Percentiles rank a stretch among this genome's conserved stretches.
These are phyloP conservation scores for Cymbomonas tetramitiformis DNA, from an alignment of 139 green algal genomes.

Conservation along the genomic window DNA sequence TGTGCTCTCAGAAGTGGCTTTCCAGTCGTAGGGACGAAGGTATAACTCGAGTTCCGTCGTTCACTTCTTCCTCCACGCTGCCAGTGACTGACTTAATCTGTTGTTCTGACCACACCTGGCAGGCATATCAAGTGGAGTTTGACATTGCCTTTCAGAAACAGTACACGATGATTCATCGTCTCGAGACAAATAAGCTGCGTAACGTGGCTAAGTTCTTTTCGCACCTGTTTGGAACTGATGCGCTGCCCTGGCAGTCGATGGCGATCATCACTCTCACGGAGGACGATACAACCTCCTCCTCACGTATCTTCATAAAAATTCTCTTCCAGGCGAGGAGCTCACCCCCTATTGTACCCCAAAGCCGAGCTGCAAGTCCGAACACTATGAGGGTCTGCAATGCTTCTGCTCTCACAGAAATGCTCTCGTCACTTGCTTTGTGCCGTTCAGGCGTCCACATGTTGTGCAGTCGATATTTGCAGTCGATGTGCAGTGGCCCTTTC, in stretches of 20 bases:
- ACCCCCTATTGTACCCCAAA: not conserved
- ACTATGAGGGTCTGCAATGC: too few species aligned
- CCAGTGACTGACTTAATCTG: too few species aligned
- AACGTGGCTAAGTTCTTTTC: conserved; percentile 94
- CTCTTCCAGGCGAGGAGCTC: too few species aligned
- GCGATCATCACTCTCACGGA: conserved; percentile 76
- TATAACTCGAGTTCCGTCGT: too few species aligned
- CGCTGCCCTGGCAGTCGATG: conserved; percentile 75
- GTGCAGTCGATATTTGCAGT: too few species aligned
- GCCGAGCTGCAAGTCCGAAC: not conserved
- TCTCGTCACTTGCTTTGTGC: too few species aligned
- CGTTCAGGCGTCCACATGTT: too few species aligned
- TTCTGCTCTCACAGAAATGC: too few species aligned
- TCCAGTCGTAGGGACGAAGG: too few species aligned
- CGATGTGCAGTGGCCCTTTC: too few species aligned
- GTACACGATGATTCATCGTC: conserved; percentile 84
- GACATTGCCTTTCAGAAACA: conserved; percentile 79
- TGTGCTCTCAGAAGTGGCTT: too few species aligned
- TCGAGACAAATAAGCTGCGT: conserved; percentile 98
- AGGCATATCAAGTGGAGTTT: conserved; percentile 59
- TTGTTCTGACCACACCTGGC: not conserved
- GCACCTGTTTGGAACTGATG: conserved; percentile 73
- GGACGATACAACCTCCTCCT: conserved; percentile 89
- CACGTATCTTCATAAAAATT: conserved; percentile 98
- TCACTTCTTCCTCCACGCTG: too few species aligned